These are phyloP conservation scores for Aspergillus pseudoviridinutans DNA, from an alignment of 2,329 filamentous ascomycete species.

Conservation along the genomic window DNA sequence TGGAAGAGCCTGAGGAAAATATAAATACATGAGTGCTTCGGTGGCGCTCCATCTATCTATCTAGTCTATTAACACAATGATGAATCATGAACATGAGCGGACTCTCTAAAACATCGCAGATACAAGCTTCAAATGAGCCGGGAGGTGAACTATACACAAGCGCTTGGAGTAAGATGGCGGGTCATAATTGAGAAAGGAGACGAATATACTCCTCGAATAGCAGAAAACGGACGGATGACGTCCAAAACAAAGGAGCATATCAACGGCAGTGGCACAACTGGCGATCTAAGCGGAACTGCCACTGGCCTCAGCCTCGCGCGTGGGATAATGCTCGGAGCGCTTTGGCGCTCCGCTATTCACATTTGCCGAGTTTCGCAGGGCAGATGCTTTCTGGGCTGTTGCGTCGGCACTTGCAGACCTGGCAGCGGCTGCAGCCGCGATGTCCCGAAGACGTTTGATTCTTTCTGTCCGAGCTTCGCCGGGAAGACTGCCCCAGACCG, in stretches of 20 bases:
- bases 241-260: background rate
- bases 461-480: constrained; percentile 37
- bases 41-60: background rate
- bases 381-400: constrained; percentile 7
- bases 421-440: constrained; percentile 15
- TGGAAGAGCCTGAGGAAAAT: background rate
- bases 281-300: background rate
- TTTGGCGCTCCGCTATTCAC: background rate
- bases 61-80: constrained; percentile 1
- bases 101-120: background rate
- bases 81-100: background rate
- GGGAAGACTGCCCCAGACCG: constrained; percentile 35
- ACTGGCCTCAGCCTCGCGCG: background rate
- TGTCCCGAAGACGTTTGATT: constrained; percentile 34
- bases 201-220: background rate
- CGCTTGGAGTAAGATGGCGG: background rate
- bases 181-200: background rate
- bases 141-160: background rate
- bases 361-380: background rate
- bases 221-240: background rate
- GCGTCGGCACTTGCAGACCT: constrained; percentile 10
- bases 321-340: background rate
- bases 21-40: background rate
- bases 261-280: background rate
- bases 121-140: background rate